Percentiles rank a stretch among this genome's conserved stretches.
These are phyloP conservation scores for Suillus hirtellus DNA, from an alignment of 768 basidiomycete genomes.

Conservation along the genomic window DNA sequence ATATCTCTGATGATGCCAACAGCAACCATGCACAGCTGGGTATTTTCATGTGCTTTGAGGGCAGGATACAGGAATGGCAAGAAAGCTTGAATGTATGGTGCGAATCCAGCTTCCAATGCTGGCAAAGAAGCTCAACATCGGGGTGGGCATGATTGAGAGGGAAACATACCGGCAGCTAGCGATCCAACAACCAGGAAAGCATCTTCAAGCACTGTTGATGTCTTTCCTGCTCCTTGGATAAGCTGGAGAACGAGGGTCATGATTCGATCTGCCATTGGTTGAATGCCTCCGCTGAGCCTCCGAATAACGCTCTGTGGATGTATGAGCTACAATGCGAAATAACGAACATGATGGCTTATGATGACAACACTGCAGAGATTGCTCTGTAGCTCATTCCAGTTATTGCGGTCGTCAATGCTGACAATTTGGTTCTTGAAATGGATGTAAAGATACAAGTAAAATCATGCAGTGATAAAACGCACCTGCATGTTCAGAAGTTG, in stretches of 20 bases:
- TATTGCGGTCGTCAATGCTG: conserved; percentile 93
- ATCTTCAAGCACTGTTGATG: conserved; percentile 93
- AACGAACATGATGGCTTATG: conserved; percentile 44
- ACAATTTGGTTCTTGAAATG: conserved; percentile 80
- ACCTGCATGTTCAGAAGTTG: conserved; percentile 83
- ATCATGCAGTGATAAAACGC: conserved; percentile 19
- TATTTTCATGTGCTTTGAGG: conserved; percentile 90
- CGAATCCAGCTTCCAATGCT: conserved; percentile 79
- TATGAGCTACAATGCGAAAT: conserved; percentile 10
- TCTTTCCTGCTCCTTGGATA: conserved; percentile 85
- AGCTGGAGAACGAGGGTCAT: conserved; percentile 90
- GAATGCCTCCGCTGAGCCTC: conserved; percentile 78
- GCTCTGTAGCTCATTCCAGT: conserved; percentile 98
- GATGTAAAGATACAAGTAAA: neutral
- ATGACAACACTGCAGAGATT: conserved; percentile 91
- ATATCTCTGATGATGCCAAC: conserved; percentile 96
- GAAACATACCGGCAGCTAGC: conserved; percentile 65
- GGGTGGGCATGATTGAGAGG: neutral
- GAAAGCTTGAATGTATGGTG: conserved; percentile 83
- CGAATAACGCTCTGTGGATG: conserved; percentile 75
- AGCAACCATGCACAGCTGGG: conserved; percentile 92
- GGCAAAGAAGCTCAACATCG: conserved; percentile 15
- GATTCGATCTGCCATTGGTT: conserved; percentile 88
- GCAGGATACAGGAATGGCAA: conserved; percentile 85
- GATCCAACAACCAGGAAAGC: conserved; percentile 94